Conservation (phyloP, 208 protist species). For the Trichomonas tenax region DNA sequence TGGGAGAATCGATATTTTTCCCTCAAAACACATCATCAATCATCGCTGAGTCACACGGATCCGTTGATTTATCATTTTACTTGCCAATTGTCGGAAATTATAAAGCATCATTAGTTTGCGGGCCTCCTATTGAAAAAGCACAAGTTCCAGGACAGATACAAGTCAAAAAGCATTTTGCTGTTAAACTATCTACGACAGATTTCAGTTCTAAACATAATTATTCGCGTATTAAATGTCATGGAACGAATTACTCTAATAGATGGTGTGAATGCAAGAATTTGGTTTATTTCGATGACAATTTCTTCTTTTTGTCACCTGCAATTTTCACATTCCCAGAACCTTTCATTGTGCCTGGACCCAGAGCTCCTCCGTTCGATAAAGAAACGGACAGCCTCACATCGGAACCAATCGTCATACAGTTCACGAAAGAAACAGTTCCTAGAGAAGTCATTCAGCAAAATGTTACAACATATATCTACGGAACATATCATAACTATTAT, state of each 20-base stretch:
- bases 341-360: not conserved
- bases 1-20: not conserved
- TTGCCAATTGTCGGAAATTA: not conserved
- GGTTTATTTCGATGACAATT: not conserved
- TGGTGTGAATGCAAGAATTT: not conserved
- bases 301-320: not conserved
- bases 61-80: not conserved
- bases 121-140: not conserved
- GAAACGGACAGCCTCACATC: not conserved
- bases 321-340: not conserved
- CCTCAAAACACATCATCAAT: not conserved
- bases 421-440: not conserved
- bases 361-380: not conserved
- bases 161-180: not conserved
- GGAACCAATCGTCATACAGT: not conserved
- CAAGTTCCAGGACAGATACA: not conserved
- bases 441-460: not conserved
- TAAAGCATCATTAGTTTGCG: not conserved
- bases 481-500: not conserved
- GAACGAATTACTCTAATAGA: not conserved
- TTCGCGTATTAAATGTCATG: not conserved
- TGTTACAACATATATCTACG: not conserved
- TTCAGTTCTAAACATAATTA: not conserved
- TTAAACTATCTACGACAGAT: not conserved
- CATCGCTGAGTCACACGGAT: too few species aligned